These are phyloP conservation scores for Boletus subcaerulescens DNA, from an alignment of 768 basidiomycete species.

Conservation along the genomic window DNA sequence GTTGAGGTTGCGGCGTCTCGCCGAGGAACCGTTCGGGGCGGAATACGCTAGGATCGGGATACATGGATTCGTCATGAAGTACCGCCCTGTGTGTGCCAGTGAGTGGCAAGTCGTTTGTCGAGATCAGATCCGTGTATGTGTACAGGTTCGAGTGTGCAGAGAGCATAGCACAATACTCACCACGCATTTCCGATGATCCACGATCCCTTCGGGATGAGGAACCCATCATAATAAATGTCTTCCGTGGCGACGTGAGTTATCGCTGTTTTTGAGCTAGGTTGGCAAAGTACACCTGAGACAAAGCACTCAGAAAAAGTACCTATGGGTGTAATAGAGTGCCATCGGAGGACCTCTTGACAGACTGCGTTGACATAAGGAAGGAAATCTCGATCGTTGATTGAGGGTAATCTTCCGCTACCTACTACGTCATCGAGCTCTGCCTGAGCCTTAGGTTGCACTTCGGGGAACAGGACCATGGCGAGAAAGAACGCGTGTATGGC, in stretches of 20 bases:
- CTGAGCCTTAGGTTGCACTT: conserved; percentile 22
- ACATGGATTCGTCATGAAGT: conserved; percentile 44
- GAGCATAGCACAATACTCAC: conserved; percentile 13
- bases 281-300: not conserved
- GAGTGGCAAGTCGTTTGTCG: not conserved
- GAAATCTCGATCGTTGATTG: conserved; percentile 15
- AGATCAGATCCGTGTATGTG: no score
- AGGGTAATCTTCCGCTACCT: conserved; percentile 19
- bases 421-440: conserved; percentile 26
- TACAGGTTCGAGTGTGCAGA: no score
- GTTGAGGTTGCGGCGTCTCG: conserved; percentile 16
- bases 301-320: conserved; percentile 26
- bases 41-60: conserved; percentile 33
- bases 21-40: conserved; percentile 36
- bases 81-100: conserved; percentile 42
- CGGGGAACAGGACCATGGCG: conserved; percentile 24
- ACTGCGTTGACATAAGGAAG: conserved; percentile 28
- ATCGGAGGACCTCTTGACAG: conserved; percentile 24
- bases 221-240: conserved; percentile 15
- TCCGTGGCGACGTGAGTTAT: conserved; percentile 17
- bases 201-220: conserved; percentile 25
- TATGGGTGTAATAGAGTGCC: conserved; percentile 18
- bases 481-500: conserved; percentile 22
- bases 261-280: conserved; percentile 1
- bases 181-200: conserved; percentile 22